phyloP scores from a whole-genome alignment of 2,329 filamentous ascomycete genomes.

The Penicillium sp. region DNA sequence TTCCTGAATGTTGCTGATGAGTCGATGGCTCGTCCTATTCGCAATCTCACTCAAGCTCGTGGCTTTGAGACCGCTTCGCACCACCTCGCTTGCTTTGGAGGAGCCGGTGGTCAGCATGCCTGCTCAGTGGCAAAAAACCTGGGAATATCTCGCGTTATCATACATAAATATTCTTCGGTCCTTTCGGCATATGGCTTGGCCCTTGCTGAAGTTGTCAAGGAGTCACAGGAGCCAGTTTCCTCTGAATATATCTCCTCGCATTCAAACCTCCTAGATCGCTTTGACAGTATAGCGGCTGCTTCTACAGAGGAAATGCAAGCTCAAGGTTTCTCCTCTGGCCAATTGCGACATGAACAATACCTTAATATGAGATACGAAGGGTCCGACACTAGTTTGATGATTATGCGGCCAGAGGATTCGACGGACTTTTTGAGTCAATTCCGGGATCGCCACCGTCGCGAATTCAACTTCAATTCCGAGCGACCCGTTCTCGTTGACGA shows the following conservation, averaged over 20 bases:
- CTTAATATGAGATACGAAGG: constrained; percentile 53
- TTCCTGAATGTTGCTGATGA: constrained; percentile 46
- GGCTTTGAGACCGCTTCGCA: constrained; percentile 90
- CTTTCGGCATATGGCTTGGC: constrained; percentile 93
- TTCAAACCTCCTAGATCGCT: constrained; percentile 62
- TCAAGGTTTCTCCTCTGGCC: constrained; percentile 45
- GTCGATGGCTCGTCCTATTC: constrained; percentile 67
- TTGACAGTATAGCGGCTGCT: constrained; percentile 72
- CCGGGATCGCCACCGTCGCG: constrained; percentile 79
- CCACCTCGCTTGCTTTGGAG: constrained; percentile 87
- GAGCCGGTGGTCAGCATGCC: constrained; percentile 88
- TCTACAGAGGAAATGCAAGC: constrained; percentile 40
- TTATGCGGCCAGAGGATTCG: constrained; percentile 66
- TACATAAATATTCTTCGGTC: constrained; percentile 89
- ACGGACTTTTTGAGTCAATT: constrained; percentile 84
- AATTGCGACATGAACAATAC: constrained; percentile 46
- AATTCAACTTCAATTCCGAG: constrained; percentile 87
- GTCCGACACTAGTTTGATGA: constrained; percentile 52
- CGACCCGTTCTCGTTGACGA: constrained; percentile 87
- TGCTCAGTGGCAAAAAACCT: constrained; percentile 85
- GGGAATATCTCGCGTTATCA: constrained; percentile 79
- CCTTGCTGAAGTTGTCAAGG: constrained; percentile 87
- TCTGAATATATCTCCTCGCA: constrained; percentile 51
- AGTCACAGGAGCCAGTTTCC: constrained; percentile 66
- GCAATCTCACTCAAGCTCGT: constrained; percentile 87